Evolutionary conservation across 306 rosid species (phyloP), one percentile per base, ranked within the genome.

Genomic region (Cicer cuneatum): DNA sequence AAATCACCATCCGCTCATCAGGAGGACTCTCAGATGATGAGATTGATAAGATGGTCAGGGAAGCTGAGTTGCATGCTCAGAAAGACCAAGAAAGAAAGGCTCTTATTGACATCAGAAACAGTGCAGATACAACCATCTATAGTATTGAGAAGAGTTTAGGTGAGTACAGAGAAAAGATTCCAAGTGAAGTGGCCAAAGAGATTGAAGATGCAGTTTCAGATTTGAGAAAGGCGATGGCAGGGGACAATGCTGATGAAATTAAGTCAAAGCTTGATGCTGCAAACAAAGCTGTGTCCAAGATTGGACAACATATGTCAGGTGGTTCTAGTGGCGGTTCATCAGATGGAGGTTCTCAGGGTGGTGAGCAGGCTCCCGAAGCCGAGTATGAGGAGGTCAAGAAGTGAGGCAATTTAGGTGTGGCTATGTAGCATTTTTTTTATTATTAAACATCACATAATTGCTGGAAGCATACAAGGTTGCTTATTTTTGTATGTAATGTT

Each of bases 361-460:
- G 97, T 2, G 93, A 89, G 7, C 98, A 93, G 78, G 82, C 98
- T 71, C 85, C 91, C 0, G 98, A 93, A 74, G 98, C 98, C 0
- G 98, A 93, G 40, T 93, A 89, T 24, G 98, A 93, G 65, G 98
- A 93, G 82, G 98, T 86, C 58, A 93, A 90, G 86, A 93, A 93
- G 88, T 90, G 86, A 33, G 3, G 7, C 49, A 13, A 59, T 41
- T 29, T 59, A 33, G 65, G 65, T 13, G 42, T 4, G 5, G 10
- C 18, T 59, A 7, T 59, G 24, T 72, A 6, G 15, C 10, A 18
- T 42, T 18, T 64, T 40, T 60, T 1, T 18, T 63, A 21, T n/a
- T 47, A 66, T 66, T 40, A 37, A 33, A 45, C 57, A 24, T 77
- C 62, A 58, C 71, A 43, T 69, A 51, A 56, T 67, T 53, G 40